Percentiles rank a stretch among this genome's conserved stretches.
Evolutionary conservation across 345 rosid genomes (phyloP).

Genomic region (Xanthoceras sorbifolium): DNA sequence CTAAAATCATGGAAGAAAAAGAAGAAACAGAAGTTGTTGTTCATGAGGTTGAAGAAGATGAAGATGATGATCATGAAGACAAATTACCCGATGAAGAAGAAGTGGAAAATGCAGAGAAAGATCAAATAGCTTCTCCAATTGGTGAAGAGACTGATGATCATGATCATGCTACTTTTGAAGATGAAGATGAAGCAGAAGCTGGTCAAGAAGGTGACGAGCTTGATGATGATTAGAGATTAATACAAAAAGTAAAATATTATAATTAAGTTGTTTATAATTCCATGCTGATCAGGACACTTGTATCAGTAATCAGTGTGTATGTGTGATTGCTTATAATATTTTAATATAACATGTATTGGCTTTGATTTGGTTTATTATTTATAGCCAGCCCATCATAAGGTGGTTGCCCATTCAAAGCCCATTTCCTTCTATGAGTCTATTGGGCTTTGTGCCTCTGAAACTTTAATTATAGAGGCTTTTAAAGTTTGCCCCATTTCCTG

Average conservation of each 20-base stretch:
- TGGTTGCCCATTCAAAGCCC: background rate
- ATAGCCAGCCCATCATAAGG: background rate
- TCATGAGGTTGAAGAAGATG: constrained; percentile 9
- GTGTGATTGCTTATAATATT: background rate
- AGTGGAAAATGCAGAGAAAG: constrained; percentile 10
- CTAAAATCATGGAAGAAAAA: constrained; percentile 20
- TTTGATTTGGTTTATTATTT: background rate
- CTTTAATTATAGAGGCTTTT: no score
- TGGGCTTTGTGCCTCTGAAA: background rate
- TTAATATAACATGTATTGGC: background rate
- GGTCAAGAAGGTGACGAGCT: constrained; percentile 1
- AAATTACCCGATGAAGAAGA: constrained; percentile 11
- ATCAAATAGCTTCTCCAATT: background rate
- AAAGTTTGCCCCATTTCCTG: no score
- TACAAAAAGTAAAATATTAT: no score
- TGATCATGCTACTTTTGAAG: background rate
- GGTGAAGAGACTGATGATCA: background rate
- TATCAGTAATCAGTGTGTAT: background rate
- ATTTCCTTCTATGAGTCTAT: background rate
- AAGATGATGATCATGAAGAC: background rate
- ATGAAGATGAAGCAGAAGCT: constrained; percentile 14
- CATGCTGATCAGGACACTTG: background rate
- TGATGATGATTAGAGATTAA: background rate
- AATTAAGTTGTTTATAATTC: no score
- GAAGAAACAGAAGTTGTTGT: constrained; percentile 24